Evolutionary conservation across 1,139 yeast genomes (phyloP), one percentile per base, ranked within the genome.

Genomic region (Candida mesenterica): DNA sequence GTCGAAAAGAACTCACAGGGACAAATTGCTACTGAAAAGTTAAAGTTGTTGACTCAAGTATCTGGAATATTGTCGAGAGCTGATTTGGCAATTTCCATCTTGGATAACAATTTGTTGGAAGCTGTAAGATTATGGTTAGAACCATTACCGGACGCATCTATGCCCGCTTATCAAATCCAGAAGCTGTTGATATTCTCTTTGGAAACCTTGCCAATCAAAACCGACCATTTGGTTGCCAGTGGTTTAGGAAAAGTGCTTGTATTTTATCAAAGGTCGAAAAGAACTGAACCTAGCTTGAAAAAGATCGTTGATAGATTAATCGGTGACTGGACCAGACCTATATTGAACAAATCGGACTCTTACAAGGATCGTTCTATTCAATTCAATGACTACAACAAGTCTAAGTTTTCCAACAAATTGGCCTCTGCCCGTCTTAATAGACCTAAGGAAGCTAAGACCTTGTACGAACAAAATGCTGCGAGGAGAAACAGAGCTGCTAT

Each of bases 261-360:
- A n/a, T 94, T 90, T 53, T 94, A 94, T 62, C 96, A 92, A 58
- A 78, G 90, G 55, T 82, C 94, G 29, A 85, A 84, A 57, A 78
- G 95, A 52, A 95, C 96, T 13, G 97, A 92, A 60, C 83, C 87
- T 28, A 70, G 75, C 36, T 77, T 94, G 56, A 89, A 90, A 58
- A 82, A 95, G 53, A 72, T 82, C 32, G 98, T 96, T 5, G 97
- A 92, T 57, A 79, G 82, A 55, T 69, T 94, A 41, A 84, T 94
- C 49, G 96, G 96, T 24, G 95, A 89, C 59, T 92, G 99, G 99
- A 92, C 97, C 6, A 79, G 98, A 60, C 98, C 98, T 26, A 89
- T 94, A 43, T 86, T 94, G 72, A 96, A 95, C 48, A 84, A 95
- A 44, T 84, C 95, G 2, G 97, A 92, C 61, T 88, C 92, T 48